Percentiles rank a stretch among this genome's conserved stretches.
Conservation (phyloP, 192 early-diverging fungal species). For the Podila minutissima region DNA sequence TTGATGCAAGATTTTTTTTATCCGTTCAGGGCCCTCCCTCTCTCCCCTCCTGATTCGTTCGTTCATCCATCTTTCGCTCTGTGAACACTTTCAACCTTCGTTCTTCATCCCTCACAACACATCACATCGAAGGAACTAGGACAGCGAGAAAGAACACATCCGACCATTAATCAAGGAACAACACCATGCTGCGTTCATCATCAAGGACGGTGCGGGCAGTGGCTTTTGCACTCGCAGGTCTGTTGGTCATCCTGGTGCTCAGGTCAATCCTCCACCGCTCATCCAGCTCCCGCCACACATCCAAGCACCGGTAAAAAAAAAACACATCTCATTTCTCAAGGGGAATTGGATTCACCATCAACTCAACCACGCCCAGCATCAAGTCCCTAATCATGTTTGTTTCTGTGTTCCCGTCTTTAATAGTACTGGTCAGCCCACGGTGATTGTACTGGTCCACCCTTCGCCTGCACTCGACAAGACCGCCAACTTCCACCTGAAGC, state of each 20-base stretch:
- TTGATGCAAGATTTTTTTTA: no score
- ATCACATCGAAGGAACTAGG: not conserved
- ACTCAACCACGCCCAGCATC: no score
- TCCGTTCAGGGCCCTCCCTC: no score
- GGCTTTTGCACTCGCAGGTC: not conserved
- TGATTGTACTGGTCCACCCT: slow-evolving; percentile 42
- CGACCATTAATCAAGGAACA: no score
- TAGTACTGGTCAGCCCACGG: slow-evolving; percentile 30
- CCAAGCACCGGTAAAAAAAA: not conserved
- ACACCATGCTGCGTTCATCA: not conserved
- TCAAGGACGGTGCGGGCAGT: slow-evolving; percentile 2
- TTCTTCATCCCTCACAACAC: not conserved
- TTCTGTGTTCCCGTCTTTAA: no score
- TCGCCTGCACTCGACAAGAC: slow-evolving; percentile 28
- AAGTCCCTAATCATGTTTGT: no score
- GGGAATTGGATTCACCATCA: no score
- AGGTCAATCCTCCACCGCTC: not conserved
- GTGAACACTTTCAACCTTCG: no score
- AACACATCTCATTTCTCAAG: not conserved
- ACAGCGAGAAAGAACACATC: not conserved
- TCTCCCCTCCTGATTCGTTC: no score
- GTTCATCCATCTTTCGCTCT: no score
- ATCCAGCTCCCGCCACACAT: not conserved
- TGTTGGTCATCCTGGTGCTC: not conserved
- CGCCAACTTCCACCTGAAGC: slow-evolving; percentile 39